phyloP scores from a whole-genome alignment of 1,284 basidiomycete species.

The Papiliotrema terrestris region DNA sequence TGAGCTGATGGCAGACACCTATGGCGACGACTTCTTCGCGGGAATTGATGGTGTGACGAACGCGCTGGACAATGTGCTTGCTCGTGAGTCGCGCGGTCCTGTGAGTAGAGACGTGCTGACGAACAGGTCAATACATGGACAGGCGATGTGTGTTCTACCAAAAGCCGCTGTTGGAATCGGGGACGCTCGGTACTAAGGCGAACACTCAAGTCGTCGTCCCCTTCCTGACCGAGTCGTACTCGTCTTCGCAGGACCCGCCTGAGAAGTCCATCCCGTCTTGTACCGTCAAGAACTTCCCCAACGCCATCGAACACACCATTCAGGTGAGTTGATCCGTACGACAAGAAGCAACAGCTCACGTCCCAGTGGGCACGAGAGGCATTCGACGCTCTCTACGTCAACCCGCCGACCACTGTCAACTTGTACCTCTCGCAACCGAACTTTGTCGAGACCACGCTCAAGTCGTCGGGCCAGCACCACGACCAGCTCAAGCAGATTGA shows the following conservation, averaged over 20 bases:
- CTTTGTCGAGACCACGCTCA: slow-evolving; percentile 86
- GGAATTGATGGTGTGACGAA: slow-evolving; percentile 95
- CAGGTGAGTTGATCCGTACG: slow-evolving; percentile 58
- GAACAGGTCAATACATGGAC: slow-evolving; percentile 94
- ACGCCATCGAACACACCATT: slow-evolving; percentile 98
- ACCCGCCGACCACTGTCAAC: slow-evolving; percentile 92
- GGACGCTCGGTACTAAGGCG: slow-evolving; percentile 97
- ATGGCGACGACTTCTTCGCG: slow-evolving; percentile 85
- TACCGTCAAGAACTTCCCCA: slow-evolving; percentile 99
- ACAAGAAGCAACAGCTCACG: neutral
- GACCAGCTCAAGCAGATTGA: slow-evolving; percentile 90
- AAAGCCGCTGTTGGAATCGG: slow-evolving; percentile 95
- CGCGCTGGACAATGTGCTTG: slow-evolving; percentile 96
- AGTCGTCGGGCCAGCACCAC: slow-evolving; percentile 82
- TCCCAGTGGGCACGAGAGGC: slow-evolving; percentile 86
- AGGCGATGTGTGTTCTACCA: slow-evolving; percentile 95
- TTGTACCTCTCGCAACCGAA: slow-evolving; percentile 95
- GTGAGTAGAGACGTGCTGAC: neutral
- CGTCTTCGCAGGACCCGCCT: slow-evolving; percentile 97
- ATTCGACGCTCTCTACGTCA: slow-evolving; percentile 91
- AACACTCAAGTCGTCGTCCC: slow-evolving; percentile 97
- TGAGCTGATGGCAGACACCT: slow-evolving; percentile 61
- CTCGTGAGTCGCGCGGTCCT: slow-evolving; percentile 59
- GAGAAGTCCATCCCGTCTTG: slow-evolving; percentile 98
- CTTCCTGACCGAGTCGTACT: slow-evolving; percentile 94